Percentiles rank a stretch among this genome's conserved stretches.
Evolutionary conservation across 441 rosid genomes (phyloP).

Genomic region (Pelargonium fulgidum): DNA sequence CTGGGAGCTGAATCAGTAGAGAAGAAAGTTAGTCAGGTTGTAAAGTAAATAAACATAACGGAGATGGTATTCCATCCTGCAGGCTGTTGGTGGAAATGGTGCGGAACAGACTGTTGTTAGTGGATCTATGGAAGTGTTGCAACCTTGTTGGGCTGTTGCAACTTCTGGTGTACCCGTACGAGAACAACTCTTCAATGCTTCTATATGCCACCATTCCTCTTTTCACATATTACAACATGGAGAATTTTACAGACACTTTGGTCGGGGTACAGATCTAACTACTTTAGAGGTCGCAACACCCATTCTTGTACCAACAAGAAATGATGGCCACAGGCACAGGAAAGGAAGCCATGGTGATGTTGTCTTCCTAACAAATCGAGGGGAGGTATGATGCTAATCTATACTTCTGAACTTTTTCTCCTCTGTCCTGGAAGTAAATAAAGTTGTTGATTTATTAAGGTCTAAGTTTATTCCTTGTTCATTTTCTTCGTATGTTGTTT

Average conservation of each 20-base stretch:
- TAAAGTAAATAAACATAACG: conserved; percentile 15
- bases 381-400: conserved; percentile 60
- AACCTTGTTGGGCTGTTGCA: conserved; percentile 98
- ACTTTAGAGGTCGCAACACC: conserved; percentile 92
- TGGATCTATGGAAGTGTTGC: conserved; percentile 90
- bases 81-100: conserved; percentile 97
- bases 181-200: conserved; percentile 93
- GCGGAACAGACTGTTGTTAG: conserved; percentile 88
- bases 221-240: conserved; percentile 81
- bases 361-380: conserved; percentile 84
- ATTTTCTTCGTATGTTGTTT: neutral
- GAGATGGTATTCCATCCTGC: conserved; percentile 23
- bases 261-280: conserved; percentile 52
- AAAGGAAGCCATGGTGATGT: conserved; percentile 93
- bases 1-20: neutral
- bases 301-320: conserved; percentile 75
- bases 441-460: neutral
- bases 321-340: conserved; percentile 78
- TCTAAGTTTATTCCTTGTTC: neutral
- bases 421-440: neutral
- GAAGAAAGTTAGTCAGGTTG: conserved; percentile 9
- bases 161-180: conserved; percentile 95
- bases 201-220: conserved; percentile 78
- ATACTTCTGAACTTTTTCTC: neutral
- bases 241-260: conserved; percentile 63